Base-by-base conservation (phyloP, 1,284 basidiomycete genomes). In the Porogramme epimiltina region DNA sequence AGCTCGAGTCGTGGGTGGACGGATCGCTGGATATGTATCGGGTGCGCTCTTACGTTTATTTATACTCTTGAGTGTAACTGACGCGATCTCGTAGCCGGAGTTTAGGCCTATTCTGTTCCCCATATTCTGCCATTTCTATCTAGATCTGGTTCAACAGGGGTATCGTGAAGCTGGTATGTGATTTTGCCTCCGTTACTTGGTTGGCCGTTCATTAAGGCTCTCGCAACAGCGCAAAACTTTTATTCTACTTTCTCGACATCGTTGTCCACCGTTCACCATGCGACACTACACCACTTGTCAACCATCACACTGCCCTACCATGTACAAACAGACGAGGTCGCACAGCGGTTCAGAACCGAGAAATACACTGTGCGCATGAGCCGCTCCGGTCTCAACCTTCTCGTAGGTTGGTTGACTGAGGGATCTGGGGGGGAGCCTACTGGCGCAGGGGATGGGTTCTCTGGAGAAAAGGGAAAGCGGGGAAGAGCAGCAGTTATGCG, bases 401-500 rank as follows among this genome's bases (percentile, higher is more conserved):
- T 99, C 10, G 81, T 98, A 8, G 95, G 95, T 33, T 99, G 97
- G 97, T 74, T 99, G 49, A 97, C 92, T 18, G 93, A 95, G 67
- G 93, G 93, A 28, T 76, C 87, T n/a, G 91, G 90, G 25, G 90
- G 93, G 25, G 93, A 95, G 64, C 86, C 88, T 1, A 74, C 87
- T 24, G 89, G 95, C 25, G 81, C 85, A 52, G 89, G 91, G 9
- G 85, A 89, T 44, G 90, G 93, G 18, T 91, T 93, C 60, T 80
- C 87, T 22, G 87, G 93, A 6, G 92, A 94, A 60, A 84, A 81
- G 56, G 85, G 89, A 24, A 89, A 90, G 60, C 78, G 89, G 55
- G 89, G 90, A 28, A 73, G 91, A 63, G 81, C 91, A 49, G 86
- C 93, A 9, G 89, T 98, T 54, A 89, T 98, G 82, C 84, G 89